phyloP scores from a whole-genome alignment of 2,329 filamentous ascomycete species.

The Aspergillus brasiliensis region DNA sequence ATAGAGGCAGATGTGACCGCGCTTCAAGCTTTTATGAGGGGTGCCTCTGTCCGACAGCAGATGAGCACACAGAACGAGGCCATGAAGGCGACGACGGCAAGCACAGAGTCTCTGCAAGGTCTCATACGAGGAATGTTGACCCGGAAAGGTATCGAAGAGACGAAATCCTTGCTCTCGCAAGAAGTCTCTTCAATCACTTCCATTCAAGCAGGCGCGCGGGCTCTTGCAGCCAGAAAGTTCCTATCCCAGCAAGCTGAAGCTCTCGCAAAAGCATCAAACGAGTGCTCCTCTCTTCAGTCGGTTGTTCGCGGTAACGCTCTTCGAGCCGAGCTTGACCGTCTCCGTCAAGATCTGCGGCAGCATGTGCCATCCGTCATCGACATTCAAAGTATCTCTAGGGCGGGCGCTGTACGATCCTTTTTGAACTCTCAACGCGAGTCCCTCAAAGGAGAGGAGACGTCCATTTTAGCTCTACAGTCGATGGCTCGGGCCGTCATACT shows the following conservation, averaged over 20 bases:
- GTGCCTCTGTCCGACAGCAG: conserved; percentile 62
- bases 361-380: conserved; percentile 31
- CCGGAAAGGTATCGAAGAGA: conserved; percentile 31
- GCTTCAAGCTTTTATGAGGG: conserved; percentile 69
- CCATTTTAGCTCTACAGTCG: conserved; percentile 55
- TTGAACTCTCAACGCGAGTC: conserved; percentile 37
- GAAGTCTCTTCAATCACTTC: conserved; percentile 32
- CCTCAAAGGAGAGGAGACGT: conserved; percentile 47
- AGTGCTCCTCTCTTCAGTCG: conserved; percentile 51
- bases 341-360: conserved; percentile 31
- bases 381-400: conserved; percentile 40
- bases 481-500: conserved; percentile 47
- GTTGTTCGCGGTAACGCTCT: conserved; percentile 43
- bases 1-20: conserved; percentile 56
- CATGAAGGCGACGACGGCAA: conserved; percentile 56
- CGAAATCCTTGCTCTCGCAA: conserved; percentile 27
- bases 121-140: conserved; percentile 60
- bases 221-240: conserved; percentile 40
- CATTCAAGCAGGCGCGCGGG: conserved; percentile 41
- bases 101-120: conserved; percentile 56
- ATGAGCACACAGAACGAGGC: conserved; percentile 31
- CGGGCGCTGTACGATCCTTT: conserved; percentile 32
- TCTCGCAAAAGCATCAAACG: conserved; percentile 43
- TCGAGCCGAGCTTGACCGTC: conserved; percentile 28
- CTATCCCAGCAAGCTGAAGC: conserved; percentile 44